Base-by-base conservation (phyloP, 2,329 filamentous ascomycete genomes). In the Arachnopeziza araneosa region DNA sequence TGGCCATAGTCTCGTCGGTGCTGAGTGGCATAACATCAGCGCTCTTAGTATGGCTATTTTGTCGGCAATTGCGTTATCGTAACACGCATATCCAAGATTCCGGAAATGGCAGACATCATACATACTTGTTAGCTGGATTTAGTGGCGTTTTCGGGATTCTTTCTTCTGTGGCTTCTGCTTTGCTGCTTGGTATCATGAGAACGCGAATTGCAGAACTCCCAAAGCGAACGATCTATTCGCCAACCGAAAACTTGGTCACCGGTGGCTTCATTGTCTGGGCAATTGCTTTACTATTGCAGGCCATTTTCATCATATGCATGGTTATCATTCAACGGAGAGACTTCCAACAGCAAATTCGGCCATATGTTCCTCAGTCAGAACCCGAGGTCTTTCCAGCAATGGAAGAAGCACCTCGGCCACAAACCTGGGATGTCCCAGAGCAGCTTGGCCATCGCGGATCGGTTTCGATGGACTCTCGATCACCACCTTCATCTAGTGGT, bases 401-500 rank as follows among this genome's bases (percentile, higher is more conserved):
- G 64, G 58, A 64, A 24, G 60, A 67, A 53, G 49, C 58, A 3
- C 23, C 53, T 24, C 60, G 62, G 59, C 57, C 60, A 52, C 55
- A 58, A 61, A 49, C 56, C 36, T 59, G 62, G 21, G 67, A 55
- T 53, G 26, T 61, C 17, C 54, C 62, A 24, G 62, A 49, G 32
- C 62, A 49, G 49, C 54, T 55, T 54, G 64, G 60, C 4, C 53
- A 64, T 54, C 61, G 55, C 48, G 62, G 59, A 50, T 56, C 60
- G 19, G 52, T 56, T 32, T 69, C 68, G 0, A 58, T 65, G 36
- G 68, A 68, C 19, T 70, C 65, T 3, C 65, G 56, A 50, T 66
- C 61, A 24, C 59, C 65, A 21, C 57, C 78, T 30, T 64, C 79
- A 2, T 77, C 79, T 0, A 74, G 75, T 5, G 80, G 81, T 1